Base-by-base conservation (phyloP, 139 green algal genomes). In the Gonium pectorale region DNA sequence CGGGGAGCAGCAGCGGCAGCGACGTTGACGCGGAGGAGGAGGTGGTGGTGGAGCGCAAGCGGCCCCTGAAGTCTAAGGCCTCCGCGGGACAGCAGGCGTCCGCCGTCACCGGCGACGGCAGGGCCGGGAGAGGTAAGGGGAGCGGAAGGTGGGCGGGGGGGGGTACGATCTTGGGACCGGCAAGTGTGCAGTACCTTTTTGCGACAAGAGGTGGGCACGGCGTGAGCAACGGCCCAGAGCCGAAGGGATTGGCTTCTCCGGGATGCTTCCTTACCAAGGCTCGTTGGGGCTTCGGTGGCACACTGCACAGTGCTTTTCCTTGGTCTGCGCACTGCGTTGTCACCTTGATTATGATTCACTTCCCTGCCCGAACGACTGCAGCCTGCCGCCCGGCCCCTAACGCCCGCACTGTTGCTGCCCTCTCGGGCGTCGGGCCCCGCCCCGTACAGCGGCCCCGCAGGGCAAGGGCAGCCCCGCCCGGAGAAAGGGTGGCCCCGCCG, bases 401-500 rank as follows among this genome's bases (percentile, higher is more conserved):
- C 27, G 22, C 56, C 56, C 56, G 6, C 56, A 64, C 56, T 9
- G 24, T n/a, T n/a, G n/a, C n/a, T n/a, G n/a, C n/a, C n/a, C n/a
- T n/a, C n/a, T n/a, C n/a, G n/a, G n/a, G n/a, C n/a, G n/a, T n/a
- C n/a, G n/a, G n/a, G n/a, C n/a, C n/a, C n/a, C n/a, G 56, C 56
- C 19, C 27, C 15, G 19, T 29, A 33, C 56, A 9, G 19, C 17
- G 19, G 27, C n/a, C 56, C n/a, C 56, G 54, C 38, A 27, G 41
- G 68, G 27, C n/a, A 60, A 77, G 68, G 43, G 26, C 68, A 60
- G 60, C n/a, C n/a, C n/a, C n/a, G n/a, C n/a, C n/a, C n/a, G n/a
- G n/a, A n/a, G n/a, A 29, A 60, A 77, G 40, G 67, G 35, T 21
- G 27, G 8, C 21, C 9, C 19, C 33, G 66, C 33, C 19, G 37